phyloP scores from a whole-genome alignment of 148 eudicot genomes.

The Rheum nobile region DNA sequence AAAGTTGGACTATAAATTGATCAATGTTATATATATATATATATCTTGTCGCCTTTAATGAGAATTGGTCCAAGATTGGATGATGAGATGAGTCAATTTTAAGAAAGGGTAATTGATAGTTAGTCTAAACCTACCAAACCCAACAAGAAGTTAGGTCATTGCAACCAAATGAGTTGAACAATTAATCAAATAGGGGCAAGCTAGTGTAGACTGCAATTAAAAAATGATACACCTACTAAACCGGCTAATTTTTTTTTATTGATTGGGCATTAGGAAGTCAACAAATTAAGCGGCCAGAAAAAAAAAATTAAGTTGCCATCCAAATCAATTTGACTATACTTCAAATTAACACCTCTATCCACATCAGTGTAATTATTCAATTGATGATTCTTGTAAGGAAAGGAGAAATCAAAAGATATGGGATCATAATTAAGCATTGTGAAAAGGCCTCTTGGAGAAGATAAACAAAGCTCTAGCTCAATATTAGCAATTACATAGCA shows the following conservation, averaged over 20 bases:
- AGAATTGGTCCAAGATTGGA: neutral
- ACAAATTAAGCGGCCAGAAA: neutral
- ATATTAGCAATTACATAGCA: no score
- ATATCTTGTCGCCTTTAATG: neutral
- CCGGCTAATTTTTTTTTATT: neutral
- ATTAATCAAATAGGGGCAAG: neutral
- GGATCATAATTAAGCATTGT: neutral
- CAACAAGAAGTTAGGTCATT: slow-evolving; percentile 1
- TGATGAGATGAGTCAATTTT: neutral
- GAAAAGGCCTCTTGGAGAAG: no score
- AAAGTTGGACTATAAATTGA: neutral
- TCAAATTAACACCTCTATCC: neutral
- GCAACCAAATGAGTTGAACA: neutral
- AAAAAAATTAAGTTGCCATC: no score
- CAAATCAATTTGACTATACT: neutral
- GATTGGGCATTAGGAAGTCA: neutral
- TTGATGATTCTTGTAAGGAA: neutral
- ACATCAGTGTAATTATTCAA: neutral
- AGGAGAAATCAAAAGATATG: neutral
- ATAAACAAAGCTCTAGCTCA: no score
- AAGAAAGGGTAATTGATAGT: neutral
- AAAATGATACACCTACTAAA: slow-evolving; percentile 2
- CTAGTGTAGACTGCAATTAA: neutral
- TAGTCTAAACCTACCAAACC: slow-evolving; percentile 7
- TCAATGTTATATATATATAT: no score